These are phyloP conservation scores for Oryza brachyantha DNA, from an alignment of 176 grass and related monocot species.

Conservation along the genomic window DNA sequence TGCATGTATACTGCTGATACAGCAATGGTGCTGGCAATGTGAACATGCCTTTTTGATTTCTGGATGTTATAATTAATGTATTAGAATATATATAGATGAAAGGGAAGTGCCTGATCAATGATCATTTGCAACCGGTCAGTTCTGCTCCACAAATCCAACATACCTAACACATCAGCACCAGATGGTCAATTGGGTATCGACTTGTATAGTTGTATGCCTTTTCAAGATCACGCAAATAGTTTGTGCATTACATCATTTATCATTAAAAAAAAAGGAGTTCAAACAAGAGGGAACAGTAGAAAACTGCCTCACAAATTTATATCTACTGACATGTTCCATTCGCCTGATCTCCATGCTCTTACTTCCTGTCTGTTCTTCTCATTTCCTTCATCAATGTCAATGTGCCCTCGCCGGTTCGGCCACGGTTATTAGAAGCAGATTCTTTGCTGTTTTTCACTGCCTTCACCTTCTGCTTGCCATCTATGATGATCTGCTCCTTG, in stretches of 20 bases:
- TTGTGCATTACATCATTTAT: neutral
- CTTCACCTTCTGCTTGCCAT: constrained; percentile 2
- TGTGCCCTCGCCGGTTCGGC: neutral
- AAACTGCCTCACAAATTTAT: too few relatives aligned
- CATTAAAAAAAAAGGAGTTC: neutral
- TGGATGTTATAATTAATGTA: neutral
- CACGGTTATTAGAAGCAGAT: neutral
- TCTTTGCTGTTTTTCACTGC: neutral
- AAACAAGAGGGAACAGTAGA: neutral
- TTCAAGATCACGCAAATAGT: neutral
- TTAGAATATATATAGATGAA: constrained; percentile 6
- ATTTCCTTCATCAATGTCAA: neutral
- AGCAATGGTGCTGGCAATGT: constrained; percentile 14
- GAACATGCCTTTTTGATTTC: constrained; percentile 24
- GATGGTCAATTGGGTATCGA: neutral
- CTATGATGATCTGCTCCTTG: constrained; percentile 2
- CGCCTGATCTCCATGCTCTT: neutral
- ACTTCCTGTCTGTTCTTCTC: constrained; percentile 16
- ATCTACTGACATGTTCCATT: neutral
- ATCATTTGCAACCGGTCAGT: neutral
- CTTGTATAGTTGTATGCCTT: neutral
- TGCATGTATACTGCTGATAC: constrained; percentile 40
- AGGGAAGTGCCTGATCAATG: neutral
- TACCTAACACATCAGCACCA: neutral
- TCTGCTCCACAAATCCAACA: neutral